These are phyloP conservation scores for Colletotrichum scovillei DNA, from an alignment of 2,329 filamentous ascomycete species.

Conservation along the genomic window DNA sequence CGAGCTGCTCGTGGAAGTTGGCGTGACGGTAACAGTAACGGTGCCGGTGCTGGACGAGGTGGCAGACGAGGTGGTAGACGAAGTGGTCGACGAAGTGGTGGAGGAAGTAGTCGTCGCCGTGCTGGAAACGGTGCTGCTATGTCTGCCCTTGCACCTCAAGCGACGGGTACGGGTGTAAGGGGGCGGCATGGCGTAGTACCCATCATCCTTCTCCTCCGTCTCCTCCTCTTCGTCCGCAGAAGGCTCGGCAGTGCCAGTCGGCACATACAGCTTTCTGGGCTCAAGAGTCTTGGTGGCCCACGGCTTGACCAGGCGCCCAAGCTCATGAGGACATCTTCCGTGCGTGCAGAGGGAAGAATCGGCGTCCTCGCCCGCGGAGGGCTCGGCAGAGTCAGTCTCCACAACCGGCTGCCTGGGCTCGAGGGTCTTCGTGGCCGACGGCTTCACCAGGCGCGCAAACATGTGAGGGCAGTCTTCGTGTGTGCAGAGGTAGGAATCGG, in stretches of 20 bases:
- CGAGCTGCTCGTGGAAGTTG: background rate
- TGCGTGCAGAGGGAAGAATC: background rate
- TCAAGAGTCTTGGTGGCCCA: background rate
- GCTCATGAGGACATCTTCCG: background rate
- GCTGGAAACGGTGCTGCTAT: background rate
- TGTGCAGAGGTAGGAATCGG: no score
- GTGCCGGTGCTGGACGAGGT: background rate
- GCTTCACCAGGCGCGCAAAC: no score
- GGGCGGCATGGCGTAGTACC: no score
- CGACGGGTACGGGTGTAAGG: no score
- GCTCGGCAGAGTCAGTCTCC: no score
- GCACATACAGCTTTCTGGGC: background rate
- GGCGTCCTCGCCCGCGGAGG: no score
- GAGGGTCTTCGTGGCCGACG: no score
- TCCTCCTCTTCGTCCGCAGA: no score
- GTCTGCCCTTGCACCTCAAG: no score
- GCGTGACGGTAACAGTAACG: background rate
- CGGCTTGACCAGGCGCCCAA: background rate
- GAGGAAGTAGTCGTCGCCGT: background rate
- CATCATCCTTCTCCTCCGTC: no score
- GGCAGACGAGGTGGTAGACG: background rate
- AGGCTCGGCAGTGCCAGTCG: background rate
- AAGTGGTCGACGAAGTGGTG: background rate
- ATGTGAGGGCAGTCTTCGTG: no score
- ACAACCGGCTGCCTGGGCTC: no score